Evolutionary conservation across 306 rosid species (phyloP).

Genomic region (Lathyrus oleraceus): DNA sequence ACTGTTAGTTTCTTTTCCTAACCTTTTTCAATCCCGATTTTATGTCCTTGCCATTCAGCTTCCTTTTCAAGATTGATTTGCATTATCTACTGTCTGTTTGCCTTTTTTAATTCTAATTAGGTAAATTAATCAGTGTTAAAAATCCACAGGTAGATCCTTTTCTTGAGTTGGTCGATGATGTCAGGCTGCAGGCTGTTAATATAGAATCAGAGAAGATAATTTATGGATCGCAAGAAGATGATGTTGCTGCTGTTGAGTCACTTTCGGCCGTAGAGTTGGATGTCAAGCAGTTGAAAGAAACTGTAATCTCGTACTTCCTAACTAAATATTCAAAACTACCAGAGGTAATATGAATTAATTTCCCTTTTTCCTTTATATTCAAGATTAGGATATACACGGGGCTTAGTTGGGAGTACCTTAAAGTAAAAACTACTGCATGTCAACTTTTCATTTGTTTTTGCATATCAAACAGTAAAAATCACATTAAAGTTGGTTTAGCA

Average conservation of each 20-base stretch:
- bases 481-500: background rate
- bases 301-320: slow-evolving; percentile 63
- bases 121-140: slow-evolving; percentile 32
- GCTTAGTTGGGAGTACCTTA: slow-evolving; percentile 22
- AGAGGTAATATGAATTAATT: slow-evolving; percentile 59
- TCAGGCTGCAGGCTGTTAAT: slow-evolving; percentile 64
- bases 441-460: slow-evolving; percentile 29
- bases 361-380: slow-evolving; percentile 27
- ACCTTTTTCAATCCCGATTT: slow-evolving; percentile 24
- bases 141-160: slow-evolving; percentile 77
- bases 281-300: slow-evolving; percentile 68
- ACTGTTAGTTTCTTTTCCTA: slow-evolving; percentile 47
- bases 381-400: slow-evolving; percentile 15
- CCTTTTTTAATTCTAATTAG: background rate
- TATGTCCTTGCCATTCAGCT: slow-evolving; percentile 24
- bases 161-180: slow-evolving; percentile 72
- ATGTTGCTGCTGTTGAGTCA: slow-evolving; percentile 59
- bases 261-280: slow-evolving; percentile 53
- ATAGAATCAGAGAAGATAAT: slow-evolving; percentile 46
- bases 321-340: slow-evolving; percentile 64
- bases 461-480: slow-evolving; percentile 29
- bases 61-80: slow-evolving; percentile 15
- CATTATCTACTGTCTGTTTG: background rate
- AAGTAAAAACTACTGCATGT: slow-evolving; percentile 8
- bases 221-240: slow-evolving; percentile 72